Conservation (phyloP, 2,329 filamentous ascomycete genomes). For the Monilinia polystroma region DNA sequence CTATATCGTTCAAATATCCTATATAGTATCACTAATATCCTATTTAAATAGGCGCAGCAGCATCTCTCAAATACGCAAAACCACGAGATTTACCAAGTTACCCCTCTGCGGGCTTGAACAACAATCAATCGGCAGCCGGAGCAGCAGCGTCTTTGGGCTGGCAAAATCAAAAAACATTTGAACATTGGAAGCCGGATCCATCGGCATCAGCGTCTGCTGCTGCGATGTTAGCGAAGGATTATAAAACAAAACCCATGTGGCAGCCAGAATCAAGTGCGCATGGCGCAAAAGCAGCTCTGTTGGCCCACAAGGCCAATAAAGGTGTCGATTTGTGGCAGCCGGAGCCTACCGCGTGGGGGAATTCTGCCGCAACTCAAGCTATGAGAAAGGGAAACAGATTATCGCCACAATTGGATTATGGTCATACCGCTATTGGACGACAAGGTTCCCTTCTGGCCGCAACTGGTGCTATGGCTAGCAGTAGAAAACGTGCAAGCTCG, state of each 20-base stretch:
- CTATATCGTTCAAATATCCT: conserved; percentile 12
- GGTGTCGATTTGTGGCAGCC: conserved; percentile 54
- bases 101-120: conserved; percentile 62
- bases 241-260: conserved; percentile 55
- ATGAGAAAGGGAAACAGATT: conserved; percentile 48
- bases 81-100: conserved; percentile 73
- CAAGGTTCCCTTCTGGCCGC: conserved; percentile 72
- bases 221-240: conserved; percentile 58
- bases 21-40: conserved; percentile 14
- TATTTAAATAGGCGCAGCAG: conserved; percentile 52
- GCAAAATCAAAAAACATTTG: conserved; percentile 62
- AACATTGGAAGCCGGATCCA: conserved; percentile 65
- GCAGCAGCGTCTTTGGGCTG: conserved; percentile 75
- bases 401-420: conserved; percentile 47
- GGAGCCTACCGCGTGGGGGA: conserved; percentile 49
- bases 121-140: conserved; percentile 60
- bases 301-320: conserved; percentile 57
- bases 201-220: conserved; percentile 60
- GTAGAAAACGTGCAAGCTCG: conserved; percentile 60
- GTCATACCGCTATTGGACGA: conserved; percentile 51
- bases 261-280: conserved; percentile 62
- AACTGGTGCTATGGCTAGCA: conserved; percentile 67
- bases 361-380: conserved; percentile 69
- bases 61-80: conserved; percentile 68
- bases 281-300: conserved; percentile 71